phyloP scores from a whole-genome alignment of 2,329 filamentous ascomycete species.

The Fusarium liriodendri region DNA sequence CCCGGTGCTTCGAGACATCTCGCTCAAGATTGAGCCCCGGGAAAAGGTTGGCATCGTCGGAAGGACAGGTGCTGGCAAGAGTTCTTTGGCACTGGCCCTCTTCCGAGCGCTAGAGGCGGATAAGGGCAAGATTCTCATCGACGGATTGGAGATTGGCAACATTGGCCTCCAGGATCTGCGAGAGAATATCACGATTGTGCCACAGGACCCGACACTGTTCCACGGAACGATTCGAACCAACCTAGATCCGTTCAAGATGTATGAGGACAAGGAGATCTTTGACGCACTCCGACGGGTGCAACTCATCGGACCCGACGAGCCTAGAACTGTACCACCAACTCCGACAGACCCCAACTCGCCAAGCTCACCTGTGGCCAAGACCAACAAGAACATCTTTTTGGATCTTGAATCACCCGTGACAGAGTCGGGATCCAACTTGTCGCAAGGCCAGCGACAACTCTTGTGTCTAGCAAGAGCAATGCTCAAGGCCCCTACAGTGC shows the following conservation, averaged over 20 bases:
- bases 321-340: conserved; percentile 44
- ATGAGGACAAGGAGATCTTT: conserved; percentile 92
- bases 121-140: conserved; percentile 87
- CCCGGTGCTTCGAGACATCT: conserved; percentile 84
- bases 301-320: conserved; percentile 75
- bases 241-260: conserved; percentile 89
- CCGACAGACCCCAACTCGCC: conserved; percentile 42
- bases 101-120: conserved; percentile 96
- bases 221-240: conserved; percentile 92
- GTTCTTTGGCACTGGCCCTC: conserved; percentile 89
- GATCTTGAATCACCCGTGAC: conserved; percentile 86
- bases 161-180: conserved; percentile 95
- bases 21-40: conserved; percentile 84
- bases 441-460: conserved; percentile 94
- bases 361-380: conserved; percentile 54
- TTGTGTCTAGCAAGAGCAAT: conserved; percentile 93
- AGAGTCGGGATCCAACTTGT: conserved; percentile 93
- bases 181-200: conserved; percentile 95
- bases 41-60: conserved; percentile 98
- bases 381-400: conserved; percentile 95
- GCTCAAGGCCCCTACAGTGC: conserved; percentile 88
- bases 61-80: conserved; percentile 95
- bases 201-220: conserved; percentile 95
- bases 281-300: conserved; percentile 88
- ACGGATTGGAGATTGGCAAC: conserved; percentile 87